phyloP scores from a whole-genome alignment of 805 yeast genomes.

The Cephaloascus albidus region DNA sequence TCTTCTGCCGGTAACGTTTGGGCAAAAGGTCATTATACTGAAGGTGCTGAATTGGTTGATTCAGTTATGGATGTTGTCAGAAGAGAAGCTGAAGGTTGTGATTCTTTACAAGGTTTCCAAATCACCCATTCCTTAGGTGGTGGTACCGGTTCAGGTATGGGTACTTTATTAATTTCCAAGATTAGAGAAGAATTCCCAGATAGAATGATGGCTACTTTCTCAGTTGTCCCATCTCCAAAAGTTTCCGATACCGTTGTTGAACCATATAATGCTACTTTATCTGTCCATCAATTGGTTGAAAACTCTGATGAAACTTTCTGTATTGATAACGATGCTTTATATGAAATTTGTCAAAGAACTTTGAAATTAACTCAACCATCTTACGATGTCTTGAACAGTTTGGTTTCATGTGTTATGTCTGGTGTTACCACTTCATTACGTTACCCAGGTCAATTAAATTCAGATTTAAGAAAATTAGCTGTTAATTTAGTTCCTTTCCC shows the following conservation, averaged over 20 bases:
- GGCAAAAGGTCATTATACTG: conserved; percentile 97
- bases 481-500: conserved; percentile 94
- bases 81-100: conserved; percentile 91
- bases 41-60: conserved; percentile 91
- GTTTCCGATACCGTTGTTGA: conserved; percentile 91
- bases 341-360: conserved; percentile 81
- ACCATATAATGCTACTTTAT: conserved; percentile 88
- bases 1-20: conserved; percentile 93
- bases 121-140: conserved; percentile 78
- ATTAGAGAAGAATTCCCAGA: conserved; percentile 91
- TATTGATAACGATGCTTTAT: conserved; percentile 89
- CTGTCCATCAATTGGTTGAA: conserved; percentile 87
- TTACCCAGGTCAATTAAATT: conserved; percentile 91
- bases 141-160: conserved; percentile 97
- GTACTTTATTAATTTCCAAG: conserved; percentile 76
- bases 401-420: conserved; percentile 87
- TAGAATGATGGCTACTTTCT: conserved; percentile 93
- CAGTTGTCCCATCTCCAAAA: conserved; percentile 87
- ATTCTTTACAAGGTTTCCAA: conserved; percentile 92
- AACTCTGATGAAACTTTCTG: conserved; percentile 90
- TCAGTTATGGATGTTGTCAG: conserved; percentile 83
- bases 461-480: conserved; percentile 87
- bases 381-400: conserved; percentile 68
- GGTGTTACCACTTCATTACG: conserved; percentile 92
- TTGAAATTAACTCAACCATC: conserved; percentile 74